Conservation (phyloP, 108 stramenopile genomes). For the Aurantiochytrium sp. region DNA sequence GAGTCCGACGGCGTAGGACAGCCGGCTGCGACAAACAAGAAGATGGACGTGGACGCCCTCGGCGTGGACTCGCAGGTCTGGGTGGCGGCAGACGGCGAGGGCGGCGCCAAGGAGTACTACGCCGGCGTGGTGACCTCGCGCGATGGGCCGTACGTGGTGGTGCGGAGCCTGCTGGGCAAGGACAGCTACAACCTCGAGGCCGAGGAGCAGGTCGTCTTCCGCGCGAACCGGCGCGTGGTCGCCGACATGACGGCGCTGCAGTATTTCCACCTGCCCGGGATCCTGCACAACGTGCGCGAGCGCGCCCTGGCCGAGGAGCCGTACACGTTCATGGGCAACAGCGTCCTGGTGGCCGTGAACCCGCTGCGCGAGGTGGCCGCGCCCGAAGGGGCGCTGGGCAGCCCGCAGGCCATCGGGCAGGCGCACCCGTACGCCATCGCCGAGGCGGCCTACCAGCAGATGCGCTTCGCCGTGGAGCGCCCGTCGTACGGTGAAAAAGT, state of each 20-base stretch:
- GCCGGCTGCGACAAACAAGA: no score
- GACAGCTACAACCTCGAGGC: neutral
- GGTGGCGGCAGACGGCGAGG: neutral
- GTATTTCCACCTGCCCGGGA: slow-evolving; percentile 59
- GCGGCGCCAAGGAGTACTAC: neutral
- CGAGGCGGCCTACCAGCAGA: neutral
- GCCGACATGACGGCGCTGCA: slow-evolving; percentile 48
- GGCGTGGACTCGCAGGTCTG: neutral
- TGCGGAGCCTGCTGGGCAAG: neutral
- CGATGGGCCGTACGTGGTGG: neutral
- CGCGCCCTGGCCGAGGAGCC: slow-evolving; percentile 48
- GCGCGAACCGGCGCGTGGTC: neutral
- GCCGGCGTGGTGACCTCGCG: neutral
- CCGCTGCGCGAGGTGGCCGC: neutral
- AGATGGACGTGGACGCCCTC: neutral
- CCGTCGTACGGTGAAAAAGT: neutral
- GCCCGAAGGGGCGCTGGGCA: neutral
- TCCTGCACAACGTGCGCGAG: slow-evolving; percentile 46
- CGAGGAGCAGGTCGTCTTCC: neutral
- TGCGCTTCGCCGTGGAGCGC: neutral
- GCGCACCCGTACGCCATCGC: slow-evolving; percentile 22
- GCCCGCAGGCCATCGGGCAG: neutral
- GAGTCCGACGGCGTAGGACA: no score
- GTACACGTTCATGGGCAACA: slow-evolving; percentile 43
- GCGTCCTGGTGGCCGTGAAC: slow-evolving; percentile 23